Percentiles rank a stretch among this genome's conserved stretches.
These are phyloP conservation scores for Scopulariopsis brevicaulis DNA, from an alignment of 2,329 filamentous ascomycete genomes.

Conservation along the genomic window DNA sequence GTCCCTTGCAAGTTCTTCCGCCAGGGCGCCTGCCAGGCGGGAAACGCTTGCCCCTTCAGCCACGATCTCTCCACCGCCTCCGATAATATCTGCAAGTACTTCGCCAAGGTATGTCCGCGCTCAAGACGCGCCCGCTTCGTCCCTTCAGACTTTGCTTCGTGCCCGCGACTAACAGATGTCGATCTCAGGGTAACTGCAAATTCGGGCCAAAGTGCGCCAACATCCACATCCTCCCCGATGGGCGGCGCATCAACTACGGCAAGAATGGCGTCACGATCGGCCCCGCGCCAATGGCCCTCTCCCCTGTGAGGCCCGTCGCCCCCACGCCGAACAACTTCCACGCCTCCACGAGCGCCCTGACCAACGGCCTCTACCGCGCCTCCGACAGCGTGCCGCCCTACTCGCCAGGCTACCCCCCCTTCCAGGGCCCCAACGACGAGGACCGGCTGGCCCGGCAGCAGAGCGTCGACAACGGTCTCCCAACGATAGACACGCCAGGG, in stretches of 20 bases:
- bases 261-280: slow-evolving; percentile 58
- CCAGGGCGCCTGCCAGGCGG: slow-evolving; percentile 91
- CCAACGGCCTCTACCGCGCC: slow-evolving; percentile 37
- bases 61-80: slow-evolving; percentile 79
- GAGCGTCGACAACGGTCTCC: slow-evolving; percentile 42
- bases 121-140: slow-evolving; percentile 7
- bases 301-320: slow-evolving; percentile 3
- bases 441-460: slow-evolving; percentile 33
- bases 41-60: slow-evolving; percentile 89
- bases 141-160: slow-evolving; percentile 3
- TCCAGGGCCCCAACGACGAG: slow-evolving; percentile 19
- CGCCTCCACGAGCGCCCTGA: slow-evolving; percentile 58
- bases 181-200: slow-evolving; percentile 82
- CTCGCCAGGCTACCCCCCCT: slow-evolving; percentile 23
- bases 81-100: slow-evolving; percentile 96
- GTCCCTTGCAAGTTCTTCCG: slow-evolving; percentile 99
- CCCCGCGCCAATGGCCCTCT: slow-evolving; percentile 43
- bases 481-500: slow-evolving; percentile 47
- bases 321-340: slow-evolving; percentile 39
- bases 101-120: slow-evolving; percentile 66
- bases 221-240: slow-evolving; percentile 89
- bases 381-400: slow-evolving; percentile 25
- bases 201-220: slow-evolving; percentile 97
- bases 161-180: neutral
- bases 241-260: slow-evolving; percentile 76